These are phyloP conservation scores for Uronychia setigera DNA, from an alignment of 73 alveolate genomes.

Conservation along the genomic window DNA sequence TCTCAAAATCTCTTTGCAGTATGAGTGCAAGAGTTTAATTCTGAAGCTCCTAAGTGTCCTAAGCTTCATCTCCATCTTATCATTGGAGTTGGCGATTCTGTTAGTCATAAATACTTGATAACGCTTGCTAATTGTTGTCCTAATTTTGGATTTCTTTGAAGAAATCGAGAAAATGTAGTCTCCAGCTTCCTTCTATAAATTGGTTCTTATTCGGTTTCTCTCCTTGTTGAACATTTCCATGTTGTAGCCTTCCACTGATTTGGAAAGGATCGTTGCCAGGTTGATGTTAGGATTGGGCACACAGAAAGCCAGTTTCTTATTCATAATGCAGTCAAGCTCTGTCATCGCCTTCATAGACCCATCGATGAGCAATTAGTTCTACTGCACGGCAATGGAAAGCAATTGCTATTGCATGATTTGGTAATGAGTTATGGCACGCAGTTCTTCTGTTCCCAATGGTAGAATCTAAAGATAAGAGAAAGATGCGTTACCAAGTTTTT, in stretches of 20 bases:
- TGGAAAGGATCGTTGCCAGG: slow-evolving; percentile 42
- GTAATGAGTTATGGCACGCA: slow-evolving; percentile 61
- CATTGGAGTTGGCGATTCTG: slow-evolving; percentile 1
- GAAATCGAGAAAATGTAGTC: slow-evolving; percentile 35
- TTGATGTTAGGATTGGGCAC: slow-evolving; percentile 58
- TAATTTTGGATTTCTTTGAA: slow-evolving; percentile 19
- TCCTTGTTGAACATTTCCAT: slow-evolving; percentile 55
- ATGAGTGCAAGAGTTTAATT: slow-evolving; percentile 48
- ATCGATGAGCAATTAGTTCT: slow-evolving; percentile 45
- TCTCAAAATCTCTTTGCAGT: slow-evolving; percentile 68
- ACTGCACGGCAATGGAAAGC: slow-evolving; percentile 39
- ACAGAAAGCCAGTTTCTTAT: slow-evolving; percentile 39
- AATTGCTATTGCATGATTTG: slow-evolving; percentile 53
- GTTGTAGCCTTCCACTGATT: slow-evolving; percentile 64
- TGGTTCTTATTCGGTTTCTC: slow-evolving; percentile 28
- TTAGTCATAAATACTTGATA: slow-evolving; percentile 29
- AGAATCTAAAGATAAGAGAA: neutral
- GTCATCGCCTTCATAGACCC: slow-evolving; percentile 40
- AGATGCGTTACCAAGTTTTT: slow-evolving; percentile 40
- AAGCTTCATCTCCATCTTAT: slow-evolving; percentile 24
- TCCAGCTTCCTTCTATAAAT: slow-evolving; percentile 37
- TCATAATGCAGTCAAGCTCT: slow-evolving; percentile 50
- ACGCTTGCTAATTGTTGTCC: slow-evolving; percentile 15
- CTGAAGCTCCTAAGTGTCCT: slow-evolving; percentile 28
- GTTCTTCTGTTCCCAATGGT: slow-evolving; percentile 57